Evolutionary conservation across 371 early-diverging fungal species (phyloP).

Genomic region (Rhizomucor miehei): DNA sequence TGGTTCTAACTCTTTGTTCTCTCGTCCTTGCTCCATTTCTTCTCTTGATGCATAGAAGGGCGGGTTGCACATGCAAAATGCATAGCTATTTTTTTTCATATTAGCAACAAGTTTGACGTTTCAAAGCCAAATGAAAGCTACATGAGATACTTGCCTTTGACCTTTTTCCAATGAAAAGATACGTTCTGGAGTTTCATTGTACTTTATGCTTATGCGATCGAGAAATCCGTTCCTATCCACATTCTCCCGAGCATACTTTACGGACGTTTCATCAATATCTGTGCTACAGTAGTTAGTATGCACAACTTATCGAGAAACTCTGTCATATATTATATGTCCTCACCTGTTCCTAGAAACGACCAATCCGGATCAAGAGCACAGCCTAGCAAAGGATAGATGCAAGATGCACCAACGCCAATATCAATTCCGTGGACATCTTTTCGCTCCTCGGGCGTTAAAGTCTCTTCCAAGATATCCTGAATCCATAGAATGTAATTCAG

Average conservation of each 20-base stretch:
- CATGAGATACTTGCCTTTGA: conserved; percentile 8
- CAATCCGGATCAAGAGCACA: conserved; percentile 43
- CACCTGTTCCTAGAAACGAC: conserved; percentile 61
- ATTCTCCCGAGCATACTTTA: conserved; percentile 57
- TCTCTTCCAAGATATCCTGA: conserved; percentile 53
- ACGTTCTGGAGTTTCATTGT: conserved; percentile 26
- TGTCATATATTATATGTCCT: background rate
- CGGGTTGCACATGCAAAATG: conserved; percentile 75
- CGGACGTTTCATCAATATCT: conserved; percentile 54
- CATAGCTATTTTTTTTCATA: conserved; percentile 29
- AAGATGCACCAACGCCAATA: conserved; percentile 75
- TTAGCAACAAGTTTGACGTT: too few species aligned
- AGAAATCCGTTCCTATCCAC: conserved; percentile 47
- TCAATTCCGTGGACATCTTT: conserved; percentile 49
- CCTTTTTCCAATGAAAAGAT: conserved; percentile 31
- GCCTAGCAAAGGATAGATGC: conserved; percentile 73
- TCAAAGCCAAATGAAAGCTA: too few species aligned
- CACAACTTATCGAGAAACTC: too few species aligned
- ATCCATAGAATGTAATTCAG: conserved; percentile 68
- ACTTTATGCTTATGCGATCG: conserved; percentile 37
- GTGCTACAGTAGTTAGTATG: background rate
- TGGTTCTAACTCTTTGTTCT: conserved; percentile 44
- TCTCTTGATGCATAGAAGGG: conserved; percentile 60
- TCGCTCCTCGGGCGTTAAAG: conserved; percentile 1
- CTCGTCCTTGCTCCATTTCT: conserved; percentile 38